These are phyloP conservation scores for Prototheca stagnorum DNA, from an alignment of 163 green algal genomes.

Conservation along the genomic window DNA sequence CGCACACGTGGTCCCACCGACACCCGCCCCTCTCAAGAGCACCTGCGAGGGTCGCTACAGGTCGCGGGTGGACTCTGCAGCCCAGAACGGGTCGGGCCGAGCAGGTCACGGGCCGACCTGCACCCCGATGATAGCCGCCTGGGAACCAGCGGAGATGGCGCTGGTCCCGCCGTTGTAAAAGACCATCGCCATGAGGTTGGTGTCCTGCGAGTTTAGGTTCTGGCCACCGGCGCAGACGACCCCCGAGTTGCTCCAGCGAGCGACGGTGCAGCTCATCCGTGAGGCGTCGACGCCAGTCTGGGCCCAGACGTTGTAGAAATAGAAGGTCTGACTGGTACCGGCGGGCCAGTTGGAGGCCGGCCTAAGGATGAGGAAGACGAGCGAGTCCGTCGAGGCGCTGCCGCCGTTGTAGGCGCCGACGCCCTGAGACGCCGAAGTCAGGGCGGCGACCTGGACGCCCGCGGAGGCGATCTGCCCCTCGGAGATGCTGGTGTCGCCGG, in stretches of 20 bases:
- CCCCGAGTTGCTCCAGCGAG: conserved; percentile 2
- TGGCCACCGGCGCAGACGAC: neutral
- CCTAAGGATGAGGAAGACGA: neutral
- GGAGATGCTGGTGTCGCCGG: neutral
- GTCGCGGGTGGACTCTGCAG: too few species aligned
- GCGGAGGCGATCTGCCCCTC: neutral
- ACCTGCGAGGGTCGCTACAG: too few species aligned
- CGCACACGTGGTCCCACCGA: too few species aligned
- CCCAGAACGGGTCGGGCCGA: too few species aligned
- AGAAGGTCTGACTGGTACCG: neutral
- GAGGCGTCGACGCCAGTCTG: neutral
- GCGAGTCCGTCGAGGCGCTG: neutral
- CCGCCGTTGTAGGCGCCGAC: neutral
- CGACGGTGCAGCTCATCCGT: neutral
- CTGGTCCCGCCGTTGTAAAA: neutral
- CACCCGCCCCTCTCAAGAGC: too few species aligned
- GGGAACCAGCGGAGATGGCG: too few species aligned
- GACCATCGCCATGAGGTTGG: neutral
- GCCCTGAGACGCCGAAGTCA: neutral
- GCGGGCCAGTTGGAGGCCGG: neutral
- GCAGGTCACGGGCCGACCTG: too few species aligned
- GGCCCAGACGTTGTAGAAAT: conserved; percentile 2
- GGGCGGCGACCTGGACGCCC: neutral
- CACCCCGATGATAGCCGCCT: too few species aligned
- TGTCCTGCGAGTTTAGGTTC: conserved; percentile 1